Conservation (phyloP, 257 asterid genomes). For the Rehmannia glutinosa region DNA sequence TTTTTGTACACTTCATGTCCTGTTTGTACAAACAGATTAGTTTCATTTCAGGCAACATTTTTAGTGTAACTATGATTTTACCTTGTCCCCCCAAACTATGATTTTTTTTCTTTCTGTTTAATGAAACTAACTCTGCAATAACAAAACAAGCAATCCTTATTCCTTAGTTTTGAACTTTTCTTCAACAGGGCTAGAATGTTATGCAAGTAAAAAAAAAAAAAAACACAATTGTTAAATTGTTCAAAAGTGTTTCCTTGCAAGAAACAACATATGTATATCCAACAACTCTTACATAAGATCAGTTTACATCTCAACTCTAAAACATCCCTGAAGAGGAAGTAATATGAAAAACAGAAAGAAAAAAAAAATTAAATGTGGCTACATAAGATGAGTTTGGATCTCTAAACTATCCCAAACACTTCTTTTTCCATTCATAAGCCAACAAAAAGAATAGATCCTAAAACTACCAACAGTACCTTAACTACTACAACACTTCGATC, state of each 20-base stretch:
- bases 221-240: no score
- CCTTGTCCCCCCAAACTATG: no score
- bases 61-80: no score
- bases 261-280: conserved; percentile 13
- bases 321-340: background rate
- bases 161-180: no score
- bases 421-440: conserved; percentile 18
- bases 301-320: conserved; percentile 4
- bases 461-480: conserved; percentile 28
- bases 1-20: no score
- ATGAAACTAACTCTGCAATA: no score
- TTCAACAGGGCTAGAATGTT: no score
- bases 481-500: conserved; percentile 16
- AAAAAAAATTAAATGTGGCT: background rate
- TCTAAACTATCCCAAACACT: conserved; percentile 20
- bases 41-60: no score
- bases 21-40: no score
- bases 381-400: conserved; percentile 22
- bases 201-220: no score
- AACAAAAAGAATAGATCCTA: conserved; percentile 29
- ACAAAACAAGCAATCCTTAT: no score
- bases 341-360: background rate
- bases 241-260: background rate
- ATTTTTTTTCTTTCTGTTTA: no score
- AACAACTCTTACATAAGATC: background rate